Evolutionary conservation across 1,139 yeast species (phyloP).

Genomic region (Pichia cactophila): DNA sequence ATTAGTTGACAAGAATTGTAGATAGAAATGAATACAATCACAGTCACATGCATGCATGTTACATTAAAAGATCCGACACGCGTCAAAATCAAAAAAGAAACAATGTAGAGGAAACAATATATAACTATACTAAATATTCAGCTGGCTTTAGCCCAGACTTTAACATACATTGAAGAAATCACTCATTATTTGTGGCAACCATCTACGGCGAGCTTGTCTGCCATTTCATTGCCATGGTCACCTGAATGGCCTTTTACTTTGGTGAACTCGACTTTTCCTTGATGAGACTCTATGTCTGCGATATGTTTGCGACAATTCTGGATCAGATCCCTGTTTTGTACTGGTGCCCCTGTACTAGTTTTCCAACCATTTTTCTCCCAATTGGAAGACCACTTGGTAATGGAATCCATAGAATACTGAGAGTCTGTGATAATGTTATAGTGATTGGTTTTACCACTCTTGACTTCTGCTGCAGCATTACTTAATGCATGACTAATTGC

Average conservation of each 20-base stretch:
- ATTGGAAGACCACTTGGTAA: slow-evolving; percentile 42
- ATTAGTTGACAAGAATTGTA: background rate
- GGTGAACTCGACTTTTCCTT: slow-evolving; percentile 22
- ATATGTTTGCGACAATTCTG: slow-evolving; percentile 26
- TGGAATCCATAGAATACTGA: slow-evolving; percentile 40
- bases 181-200: slow-evolving; percentile 36
- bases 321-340: slow-evolving; percentile 47
- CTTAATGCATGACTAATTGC: slow-evolving; percentile 56
- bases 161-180: background rate
- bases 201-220: slow-evolving; percentile 64
- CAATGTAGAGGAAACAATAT: too few species aligned
- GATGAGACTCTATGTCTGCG: slow-evolving; percentile 1
- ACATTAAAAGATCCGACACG: too few species aligned
- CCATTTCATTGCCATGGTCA: slow-evolving; percentile 62
- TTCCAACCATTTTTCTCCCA: slow-evolving; percentile 55
- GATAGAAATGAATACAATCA: too few species aligned
- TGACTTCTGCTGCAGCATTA: slow-evolving; percentile 27
- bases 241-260: slow-evolving; percentile 77
- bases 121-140: background rate
- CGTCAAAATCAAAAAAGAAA: too few species aligned
- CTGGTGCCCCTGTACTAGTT: slow-evolving; percentile 36
- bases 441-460: slow-evolving; percentile 1
- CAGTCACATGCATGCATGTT: too few species aligned
- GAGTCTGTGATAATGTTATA: slow-evolving; percentile 44
- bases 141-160: background rate